Base-by-base conservation (phyloP, 768 basidiomycete species). In the Termitomyces sp. region DNA sequence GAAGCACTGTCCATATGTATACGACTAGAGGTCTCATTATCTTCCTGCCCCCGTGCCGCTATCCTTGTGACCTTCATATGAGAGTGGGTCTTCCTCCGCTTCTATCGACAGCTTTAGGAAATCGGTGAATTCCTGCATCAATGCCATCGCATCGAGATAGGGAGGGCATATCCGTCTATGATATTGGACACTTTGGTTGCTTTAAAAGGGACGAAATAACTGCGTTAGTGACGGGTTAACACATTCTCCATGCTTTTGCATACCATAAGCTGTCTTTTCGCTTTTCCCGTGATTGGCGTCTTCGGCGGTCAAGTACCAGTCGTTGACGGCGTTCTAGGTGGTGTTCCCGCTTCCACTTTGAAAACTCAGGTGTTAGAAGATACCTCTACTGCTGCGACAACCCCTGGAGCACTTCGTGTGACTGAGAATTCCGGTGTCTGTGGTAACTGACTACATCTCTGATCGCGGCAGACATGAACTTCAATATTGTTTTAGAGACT, bases 361-460 rank as follows among this genome's bases (percentile, higher is more conserved):
- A 55, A 57, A 40, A 59, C 68, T 10, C 53, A 67, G 13, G 56
- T 63, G 14, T 36, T 63, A 28, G 54, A 38, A 14, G 44, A 60
- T 26, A 60, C 65, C 14, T 68, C 72, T 10, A 32, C 56, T 43
- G 47, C 42, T 26, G 56, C 56, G 13, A 58, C 53, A 8, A 75
- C 71, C 2, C 78, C 81, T 8, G 82, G 82, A 30, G 73, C 77
- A 61, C 74, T 86, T 33, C 79, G 85, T 7, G 73, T 82, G 14
- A 74, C 77, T 2, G 80, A 86, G 63, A 86, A 86, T 61, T 83
- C 83, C 6, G 82, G 84, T 10, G 66, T 86, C 36, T 87, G 85
- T 67, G 82, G 82, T 82, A 61, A 59, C 32, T 45, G 67, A 59
- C n/a, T 4, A 18, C 6, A 24, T 49, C 43, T 35, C 38, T 38